A percentile compares a stretch with the other conserved stretches of the same genome.
Evolutionary conservation across 1,139 yeast genomes (phyloP).

Genomic region (Sugiyamaella neomexicana): DNA sequence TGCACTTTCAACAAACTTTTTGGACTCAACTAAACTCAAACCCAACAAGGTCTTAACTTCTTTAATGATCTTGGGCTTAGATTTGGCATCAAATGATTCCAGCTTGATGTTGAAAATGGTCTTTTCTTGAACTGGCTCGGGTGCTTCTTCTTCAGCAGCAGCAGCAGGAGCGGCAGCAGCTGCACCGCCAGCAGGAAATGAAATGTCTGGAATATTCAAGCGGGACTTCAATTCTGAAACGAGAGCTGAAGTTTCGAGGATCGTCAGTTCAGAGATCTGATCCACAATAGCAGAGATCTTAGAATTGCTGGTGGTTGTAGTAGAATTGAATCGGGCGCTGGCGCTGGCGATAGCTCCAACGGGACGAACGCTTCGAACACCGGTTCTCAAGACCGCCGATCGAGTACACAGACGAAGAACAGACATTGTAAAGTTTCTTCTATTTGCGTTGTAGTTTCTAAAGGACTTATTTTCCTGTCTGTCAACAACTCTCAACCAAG

Average conservation of each 20-base stretch:
- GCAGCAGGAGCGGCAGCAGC: conserved; percentile 70
- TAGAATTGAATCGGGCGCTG: conserved; percentile 46
- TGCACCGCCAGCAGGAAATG: conserved; percentile 73
- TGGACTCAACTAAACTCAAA: conserved; percentile 90
- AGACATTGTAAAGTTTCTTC: conserved; percentile 19
- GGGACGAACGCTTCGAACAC: conserved; percentile 26
- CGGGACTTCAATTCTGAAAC: conserved; percentile 80
- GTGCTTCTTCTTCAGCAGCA: conserved; percentile 74
- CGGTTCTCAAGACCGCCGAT: conserved; percentile 33
- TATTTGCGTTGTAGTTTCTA: background rate
- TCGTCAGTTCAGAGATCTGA: conserved; percentile 82
- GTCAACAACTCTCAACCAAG: background rate
- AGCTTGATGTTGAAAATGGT: conserved; percentile 89
- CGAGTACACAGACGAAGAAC: conserved; percentile 38
- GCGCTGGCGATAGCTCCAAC: conserved; percentile 1
- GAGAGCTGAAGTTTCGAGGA: conserved; percentile 84
- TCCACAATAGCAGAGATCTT: conserved; percentile 86
- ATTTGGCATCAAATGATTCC: conserved; percentile 90
- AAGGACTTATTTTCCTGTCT: background rate
- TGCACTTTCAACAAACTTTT: conserved; percentile 96
- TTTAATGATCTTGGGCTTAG: conserved; percentile 96
- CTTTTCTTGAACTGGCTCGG: conserved; percentile 86
- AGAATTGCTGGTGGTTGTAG: conserved; percentile 60
- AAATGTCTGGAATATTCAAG: conserved; percentile 89
- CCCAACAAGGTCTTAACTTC: conserved; percentile 93